phyloP scores from a whole-genome alignment of 208 protist genomes.

The Sergeia podlipaevii region DNA sequence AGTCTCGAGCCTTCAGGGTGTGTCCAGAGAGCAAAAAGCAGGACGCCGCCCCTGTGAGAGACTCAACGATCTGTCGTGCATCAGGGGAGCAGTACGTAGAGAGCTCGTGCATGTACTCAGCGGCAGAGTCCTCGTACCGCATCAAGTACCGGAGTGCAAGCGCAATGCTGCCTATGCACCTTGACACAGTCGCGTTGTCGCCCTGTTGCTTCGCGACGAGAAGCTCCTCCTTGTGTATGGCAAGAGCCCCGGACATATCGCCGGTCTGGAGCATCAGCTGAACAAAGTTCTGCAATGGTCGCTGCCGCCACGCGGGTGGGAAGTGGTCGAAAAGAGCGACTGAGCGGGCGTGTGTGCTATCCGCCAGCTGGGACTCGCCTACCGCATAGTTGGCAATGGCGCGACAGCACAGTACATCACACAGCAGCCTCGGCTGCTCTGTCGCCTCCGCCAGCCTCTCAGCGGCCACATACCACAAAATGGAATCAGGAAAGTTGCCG shows the following conservation, averaged over 20 bases:
- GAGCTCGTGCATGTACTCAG: slow-evolving; percentile 43
- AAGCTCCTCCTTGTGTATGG: slow-evolving; percentile 35
- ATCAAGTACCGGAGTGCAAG: slow-evolving; percentile 27
- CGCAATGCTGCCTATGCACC: slow-evolving; percentile 45
- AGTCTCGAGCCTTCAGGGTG: slow-evolving; percentile 23
- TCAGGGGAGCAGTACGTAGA: slow-evolving; percentile 19
- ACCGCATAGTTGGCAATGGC: slow-evolving; percentile 45
- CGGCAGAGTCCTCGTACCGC: slow-evolving; percentile 30
- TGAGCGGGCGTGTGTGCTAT: slow-evolving; percentile 17
- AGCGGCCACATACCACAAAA: slow-evolving; percentile 37
- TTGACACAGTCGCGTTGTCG: slow-evolving; percentile 21
- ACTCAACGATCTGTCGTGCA: slow-evolving; percentile 50
- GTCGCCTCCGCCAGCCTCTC: slow-evolving; percentile 25
- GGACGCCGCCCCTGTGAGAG: slow-evolving; percentile 31
- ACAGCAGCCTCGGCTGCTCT: slow-evolving; percentile 29
- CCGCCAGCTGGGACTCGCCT: slow-evolving; percentile 19
- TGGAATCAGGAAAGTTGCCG: slow-evolving; percentile 31
- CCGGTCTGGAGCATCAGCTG: slow-evolving; percentile 50
- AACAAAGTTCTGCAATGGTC: slow-evolving; percentile 46
- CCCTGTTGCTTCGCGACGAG: slow-evolving; percentile 31
- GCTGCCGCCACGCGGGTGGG: slow-evolving; percentile 26
- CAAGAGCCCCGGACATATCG: slow-evolving; percentile 37
- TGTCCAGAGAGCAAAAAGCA: slow-evolving; percentile 31
- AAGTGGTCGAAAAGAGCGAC: slow-evolving; percentile 20
- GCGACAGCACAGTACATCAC: slow-evolving; percentile 43